A percentile compares a stretch with the other conserved stretches of the same genome.
phyloP scores from a whole-genome alignment of 805 yeast species.

The Saturnispora sanitii region DNA sequence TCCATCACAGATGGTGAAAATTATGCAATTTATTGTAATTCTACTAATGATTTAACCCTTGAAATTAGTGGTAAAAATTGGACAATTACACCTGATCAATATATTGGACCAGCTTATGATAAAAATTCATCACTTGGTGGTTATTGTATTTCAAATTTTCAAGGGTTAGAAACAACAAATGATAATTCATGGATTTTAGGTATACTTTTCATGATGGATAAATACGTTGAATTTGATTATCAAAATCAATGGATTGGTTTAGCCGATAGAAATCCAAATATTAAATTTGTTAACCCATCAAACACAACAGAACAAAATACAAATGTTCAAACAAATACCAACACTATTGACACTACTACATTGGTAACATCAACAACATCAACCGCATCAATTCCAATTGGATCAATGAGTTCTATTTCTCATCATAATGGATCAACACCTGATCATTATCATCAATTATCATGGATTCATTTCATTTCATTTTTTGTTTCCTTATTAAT shows the following conservation, averaged over 20 bases:
- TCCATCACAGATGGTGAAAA: constrained; percentile 52
- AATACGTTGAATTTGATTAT: constrained; percentile 49
- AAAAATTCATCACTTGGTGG: constrained; percentile 30
- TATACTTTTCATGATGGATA: constrained; percentile 46
- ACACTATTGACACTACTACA: background rate
- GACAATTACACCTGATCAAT: constrained; percentile 34
- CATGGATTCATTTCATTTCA: background rate
- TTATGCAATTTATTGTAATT: constrained; percentile 50
- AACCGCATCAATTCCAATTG: background rate
- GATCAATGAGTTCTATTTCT: too few relatives aligned
- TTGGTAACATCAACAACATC: constrained; percentile 4
- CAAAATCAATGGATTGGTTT: constrained; percentile 42
- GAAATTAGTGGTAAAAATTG: constrained; percentile 36
- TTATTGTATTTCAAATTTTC: constrained; percentile 55
- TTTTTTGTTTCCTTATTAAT: too few relatives aligned
- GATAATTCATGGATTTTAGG: constrained; percentile 52
- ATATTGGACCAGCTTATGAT: constrained; percentile 40
- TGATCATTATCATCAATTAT: too few relatives aligned
- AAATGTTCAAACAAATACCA: background rate
- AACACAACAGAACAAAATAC: too few relatives aligned
- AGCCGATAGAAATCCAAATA: constrained; percentile 33
- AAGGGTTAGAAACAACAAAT: constrained; percentile 37
- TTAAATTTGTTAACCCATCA: constrained; percentile 18
- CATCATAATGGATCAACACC: too few relatives aligned
- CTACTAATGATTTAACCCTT: constrained; percentile 32